phyloP scores from a whole-genome alignment of 2,329 filamentous ascomycete species.

The Seiridium cupressi region DNA sequence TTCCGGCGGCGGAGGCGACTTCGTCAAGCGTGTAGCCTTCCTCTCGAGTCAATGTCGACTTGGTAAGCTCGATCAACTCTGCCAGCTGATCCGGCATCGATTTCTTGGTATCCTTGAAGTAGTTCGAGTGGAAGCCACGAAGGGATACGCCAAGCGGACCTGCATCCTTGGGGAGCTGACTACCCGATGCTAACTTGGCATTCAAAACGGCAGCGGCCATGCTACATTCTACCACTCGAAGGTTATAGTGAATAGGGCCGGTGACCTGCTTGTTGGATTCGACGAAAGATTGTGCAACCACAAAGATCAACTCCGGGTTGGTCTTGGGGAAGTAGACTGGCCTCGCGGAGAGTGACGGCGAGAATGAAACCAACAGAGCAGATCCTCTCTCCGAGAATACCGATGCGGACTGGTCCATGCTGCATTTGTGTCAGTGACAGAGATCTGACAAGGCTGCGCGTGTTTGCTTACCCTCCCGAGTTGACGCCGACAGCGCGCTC shows the following conservation, averaged over 20 bases:
- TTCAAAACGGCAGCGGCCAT: conserved; percentile 74
- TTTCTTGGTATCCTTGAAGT: conserved; percentile 59
- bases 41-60: conserved; percentile 70
- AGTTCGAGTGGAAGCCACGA: conserved; percentile 81
- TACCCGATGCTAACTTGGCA: conserved; percentile 55
- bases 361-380: conserved; percentile 88
- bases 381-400: conserved; percentile 87
- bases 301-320: conserved; percentile 79
- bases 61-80: conserved; percentile 67
- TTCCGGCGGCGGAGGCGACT: conserved; percentile 69
- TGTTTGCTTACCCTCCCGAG: conserved; percentile 72
- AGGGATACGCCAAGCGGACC: conserved; percentile 82
- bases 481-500: conserved; percentile 95
- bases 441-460: not conserved
- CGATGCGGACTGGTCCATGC: conserved; percentile 96
- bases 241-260: conserved; percentile 91
- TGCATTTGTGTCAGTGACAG: conserved; percentile 28
- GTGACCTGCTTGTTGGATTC: conserved; percentile 93
- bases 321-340: conserved; percentile 82
- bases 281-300: conserved; percentile 93
- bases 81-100: conserved; percentile 66
- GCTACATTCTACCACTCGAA: conserved; percentile 93
- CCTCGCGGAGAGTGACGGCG: conserved; percentile 71
- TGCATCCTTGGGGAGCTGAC: conserved; percentile 69
- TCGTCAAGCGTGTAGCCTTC: conserved; percentile 88